phyloP scores from a whole-genome alignment of 2,329 filamentous ascomycete species.

The Paecilomyces sp. region DNA sequence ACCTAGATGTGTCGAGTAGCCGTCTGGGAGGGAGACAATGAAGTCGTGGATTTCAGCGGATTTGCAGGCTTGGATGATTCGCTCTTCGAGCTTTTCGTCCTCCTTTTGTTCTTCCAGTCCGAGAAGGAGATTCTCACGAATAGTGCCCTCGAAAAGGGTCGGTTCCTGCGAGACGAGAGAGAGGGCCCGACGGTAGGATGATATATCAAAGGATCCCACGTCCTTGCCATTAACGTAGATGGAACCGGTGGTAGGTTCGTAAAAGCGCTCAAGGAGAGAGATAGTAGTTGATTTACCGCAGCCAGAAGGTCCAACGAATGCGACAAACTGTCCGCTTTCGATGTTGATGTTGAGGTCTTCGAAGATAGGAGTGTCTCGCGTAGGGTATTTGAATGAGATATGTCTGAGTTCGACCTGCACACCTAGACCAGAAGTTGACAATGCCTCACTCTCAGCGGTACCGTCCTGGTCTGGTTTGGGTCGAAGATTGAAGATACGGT shows the following conservation, averaged over 20 bases:
- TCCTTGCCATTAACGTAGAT: slow-evolving; percentile 29
- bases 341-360: slow-evolving; percentile 24
- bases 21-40: slow-evolving; percentile 45
- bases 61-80: slow-evolving; percentile 40
- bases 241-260: slow-evolving; percentile 32
- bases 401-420: slow-evolving; percentile 24
- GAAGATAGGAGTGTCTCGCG: slow-evolving; percentile 23
- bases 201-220: slow-evolving; percentile 19
- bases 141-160: slow-evolving; percentile 37
- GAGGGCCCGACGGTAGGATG: slow-evolving; percentile 23
- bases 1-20: slow-evolving; percentile 43
- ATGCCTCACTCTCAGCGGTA: background rate
- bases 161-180: slow-evolving; percentile 39
- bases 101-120: slow-evolving; percentile 31
- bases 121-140: slow-evolving; percentile 42
- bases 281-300: slow-evolving; percentile 43
- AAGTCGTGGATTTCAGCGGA: slow-evolving; percentile 50
- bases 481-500: slow-evolving; percentile 27
- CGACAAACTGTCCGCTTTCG: slow-evolving; percentile 35
- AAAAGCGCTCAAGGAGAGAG: slow-evolving; percentile 42
- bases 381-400: slow-evolving; percentile 31
- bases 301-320: slow-evolving; percentile 43
- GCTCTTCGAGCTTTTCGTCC: slow-evolving; percentile 24
- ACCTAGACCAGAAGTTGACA: slow-evolving; percentile 9
- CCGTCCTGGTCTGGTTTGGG: slow-evolving; percentile 1